Conservation (phyloP, 805 yeast genomes). For the Nakazawaea anatomiae region DNA sequence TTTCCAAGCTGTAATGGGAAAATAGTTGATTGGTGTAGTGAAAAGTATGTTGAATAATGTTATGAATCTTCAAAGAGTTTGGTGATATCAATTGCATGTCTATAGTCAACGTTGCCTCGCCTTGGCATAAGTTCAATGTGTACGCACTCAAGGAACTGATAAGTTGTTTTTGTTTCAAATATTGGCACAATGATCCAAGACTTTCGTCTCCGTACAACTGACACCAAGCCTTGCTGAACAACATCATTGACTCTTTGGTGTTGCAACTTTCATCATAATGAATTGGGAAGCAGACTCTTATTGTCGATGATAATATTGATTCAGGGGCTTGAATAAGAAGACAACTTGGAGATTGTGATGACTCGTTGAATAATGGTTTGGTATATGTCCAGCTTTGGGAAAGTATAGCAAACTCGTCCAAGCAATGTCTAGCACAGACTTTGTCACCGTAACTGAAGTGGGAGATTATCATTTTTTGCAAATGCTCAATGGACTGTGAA, state of each 20-base stretch:
- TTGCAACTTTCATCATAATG: slow-evolving; percentile 5
- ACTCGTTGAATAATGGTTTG: neutral
- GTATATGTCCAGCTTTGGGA: neutral
- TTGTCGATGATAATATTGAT: slow-evolving; percentile 24
- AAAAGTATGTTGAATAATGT: slow-evolving; percentile 14
- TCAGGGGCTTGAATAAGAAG: neutral
- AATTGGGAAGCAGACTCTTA: slow-evolving; percentile 45
- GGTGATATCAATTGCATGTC: slow-evolving; percentile 27
- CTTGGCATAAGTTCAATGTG: slow-evolving; percentile 29
- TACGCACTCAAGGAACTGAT: slow-evolving; percentile 36
- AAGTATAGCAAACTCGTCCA: neutral
- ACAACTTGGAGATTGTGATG: neutral
- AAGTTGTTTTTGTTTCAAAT: slow-evolving; percentile 28
- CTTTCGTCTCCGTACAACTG: slow-evolving; percentile 62
- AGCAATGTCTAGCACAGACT: too few relatives aligned
- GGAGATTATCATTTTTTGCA: slow-evolving; percentile 44
- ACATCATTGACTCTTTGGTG: neutral
- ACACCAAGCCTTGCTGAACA: slow-evolving; percentile 42
- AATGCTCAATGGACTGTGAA: slow-evolving; percentile 54
- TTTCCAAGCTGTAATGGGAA: slow-evolving; percentile 2
- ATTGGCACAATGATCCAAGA: slow-evolving; percentile 38
- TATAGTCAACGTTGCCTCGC: slow-evolving; percentile 36
- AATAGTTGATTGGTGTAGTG: neutral
- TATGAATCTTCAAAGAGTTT: neutral
- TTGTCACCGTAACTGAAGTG: slow-evolving; percentile 28